Percentiles rank a stretch among this genome's conserved stretches.
phyloP scores from a whole-genome alignment of 768 basidiomycete species.

The Multifurca ochricompacta region DNA sequence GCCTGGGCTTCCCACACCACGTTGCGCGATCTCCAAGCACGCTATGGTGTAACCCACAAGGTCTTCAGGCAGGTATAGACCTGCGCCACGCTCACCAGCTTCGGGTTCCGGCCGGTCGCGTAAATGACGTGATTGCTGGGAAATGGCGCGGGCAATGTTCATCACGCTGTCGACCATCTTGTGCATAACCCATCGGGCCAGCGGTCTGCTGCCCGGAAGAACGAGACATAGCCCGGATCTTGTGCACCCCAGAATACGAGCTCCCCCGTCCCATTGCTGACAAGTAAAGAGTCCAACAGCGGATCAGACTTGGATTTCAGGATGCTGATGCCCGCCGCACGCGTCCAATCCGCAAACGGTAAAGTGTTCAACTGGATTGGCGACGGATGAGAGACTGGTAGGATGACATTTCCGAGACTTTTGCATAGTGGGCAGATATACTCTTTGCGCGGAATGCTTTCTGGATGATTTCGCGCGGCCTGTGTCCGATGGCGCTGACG shows the following conservation, averaged over 20 bases:
- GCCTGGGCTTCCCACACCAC: constrained; percentile 48
- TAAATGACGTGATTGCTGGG: constrained; percentile 77
- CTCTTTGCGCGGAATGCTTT: constrained; percentile 88
- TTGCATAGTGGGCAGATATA: constrained; percentile 98
- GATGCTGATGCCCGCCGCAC: constrained; percentile 82
- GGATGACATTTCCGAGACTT: constrained; percentile 87
- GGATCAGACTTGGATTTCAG: constrained; percentile 76
- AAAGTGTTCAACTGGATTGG: constrained; percentile 43
- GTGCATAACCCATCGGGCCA: constrained; percentile 50
- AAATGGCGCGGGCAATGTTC: constrained; percentile 67
- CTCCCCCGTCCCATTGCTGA: constrained; percentile 75
- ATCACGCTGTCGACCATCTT: constrained; percentile 88
- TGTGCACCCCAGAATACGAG: constrained; percentile 87
- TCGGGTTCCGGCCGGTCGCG: constrained; percentile 72
- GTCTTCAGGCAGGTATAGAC: constrained; percentile 89
- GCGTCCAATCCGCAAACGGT: constrained; percentile 84
- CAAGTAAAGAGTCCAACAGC: constrained; percentile 62
- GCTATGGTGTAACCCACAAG: constrained; percentile 83
- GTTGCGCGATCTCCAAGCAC: constrained; percentile 69
- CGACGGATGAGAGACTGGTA: constrained; percentile 63
- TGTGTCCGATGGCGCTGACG: constrained; percentile 83
- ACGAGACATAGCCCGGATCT: constrained; percentile 58
- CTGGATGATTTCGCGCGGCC: constrained; percentile 87
- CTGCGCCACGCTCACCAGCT: constrained; percentile 64
- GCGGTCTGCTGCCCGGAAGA: constrained; percentile 44